Conservation (phyloP, 345 rosid genomes). For the Brassica juncea region DNA sequence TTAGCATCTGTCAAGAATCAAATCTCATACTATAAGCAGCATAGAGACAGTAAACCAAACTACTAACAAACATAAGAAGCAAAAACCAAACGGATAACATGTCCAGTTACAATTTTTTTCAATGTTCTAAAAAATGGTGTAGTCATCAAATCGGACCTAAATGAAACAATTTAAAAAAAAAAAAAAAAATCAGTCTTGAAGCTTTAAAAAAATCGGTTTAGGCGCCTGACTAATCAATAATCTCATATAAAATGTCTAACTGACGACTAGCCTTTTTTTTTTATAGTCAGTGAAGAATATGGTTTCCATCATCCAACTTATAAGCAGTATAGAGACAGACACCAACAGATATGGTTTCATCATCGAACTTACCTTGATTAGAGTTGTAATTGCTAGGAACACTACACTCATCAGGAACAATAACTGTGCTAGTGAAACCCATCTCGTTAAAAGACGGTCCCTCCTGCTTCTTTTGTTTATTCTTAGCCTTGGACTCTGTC, state of each 20-base stretch:
- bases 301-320: background rate
- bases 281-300: too few species aligned
- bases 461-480: conserved; percentile 39
- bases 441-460: conserved; percentile 16
- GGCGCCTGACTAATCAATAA: too few species aligned
- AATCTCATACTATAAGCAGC: background rate
- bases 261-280: too few species aligned
- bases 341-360: background rate
- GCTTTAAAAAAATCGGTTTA: too few species aligned
- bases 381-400: conserved; percentile 8
- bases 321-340: background rate
- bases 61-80: background rate
- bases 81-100: too few species aligned
- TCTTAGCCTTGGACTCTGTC: conserved; percentile 54
- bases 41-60: background rate
- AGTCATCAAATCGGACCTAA: too few species aligned
- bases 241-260: too few species aligned
- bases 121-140: too few species aligned
- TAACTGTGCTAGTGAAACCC: conserved; percentile 61
- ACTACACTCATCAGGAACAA: conserved; percentile 58
- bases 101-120: too few species aligned
- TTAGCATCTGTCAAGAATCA: conserved; percentile 50
- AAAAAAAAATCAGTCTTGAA: too few species aligned
- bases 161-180: too few species aligned
- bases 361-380: background rate